Conservation (phyloP, 2,329 filamentous ascomycete species). For the Colletotrichum ledebouriae region DNA sequence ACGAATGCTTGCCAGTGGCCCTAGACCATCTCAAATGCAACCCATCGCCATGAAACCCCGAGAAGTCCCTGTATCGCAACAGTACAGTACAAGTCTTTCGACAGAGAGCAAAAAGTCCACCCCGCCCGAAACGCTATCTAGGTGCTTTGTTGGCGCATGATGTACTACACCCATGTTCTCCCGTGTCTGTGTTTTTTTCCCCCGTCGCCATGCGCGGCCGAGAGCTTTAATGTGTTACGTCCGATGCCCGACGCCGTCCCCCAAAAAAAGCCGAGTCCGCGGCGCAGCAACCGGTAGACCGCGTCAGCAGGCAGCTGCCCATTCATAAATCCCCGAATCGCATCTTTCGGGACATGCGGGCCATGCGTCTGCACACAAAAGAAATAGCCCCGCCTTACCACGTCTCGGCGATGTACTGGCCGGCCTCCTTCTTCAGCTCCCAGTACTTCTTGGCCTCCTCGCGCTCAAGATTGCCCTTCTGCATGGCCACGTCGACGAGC, state of each 20-base stretch:
- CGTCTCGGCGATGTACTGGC: constrained; percentile 93
- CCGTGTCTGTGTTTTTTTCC: neutral
- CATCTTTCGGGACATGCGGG: constrained; percentile 15
- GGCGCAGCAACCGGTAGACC: constrained; percentile 25
- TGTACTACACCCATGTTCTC: constrained; percentile 9
- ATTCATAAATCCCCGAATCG: constrained; percentile 13
- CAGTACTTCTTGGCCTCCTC: constrained; percentile 91
- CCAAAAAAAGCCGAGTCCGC: constrained; percentile 33
- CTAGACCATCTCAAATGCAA: constrained; percentile 12
- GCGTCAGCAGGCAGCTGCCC: constrained; percentile 23
- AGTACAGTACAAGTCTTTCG: constrained; percentile 12
- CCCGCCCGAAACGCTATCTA: constrained; percentile 34
- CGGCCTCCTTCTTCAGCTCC: constrained; percentile 89
- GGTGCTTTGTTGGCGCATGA: constrained; percentile 16
- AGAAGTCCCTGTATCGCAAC: constrained; percentile 25
- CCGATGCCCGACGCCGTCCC: constrained; percentile 29
- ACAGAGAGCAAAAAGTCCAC: constrained; percentile 8
- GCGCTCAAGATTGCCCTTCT: constrained; percentile 86
- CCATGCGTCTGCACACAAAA: constrained; percentile 9
- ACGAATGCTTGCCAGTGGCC: constrained; percentile 19
- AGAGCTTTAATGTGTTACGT: constrained; percentile 20
- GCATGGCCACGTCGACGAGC: constrained; percentile 90
- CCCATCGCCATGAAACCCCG: constrained; percentile 10
- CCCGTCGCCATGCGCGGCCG: constrained; percentile 14
- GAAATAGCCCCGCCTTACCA: constrained; percentile 60